phyloP scores from a whole-genome alignment of 1,284 basidiomycete genomes.

The Malassezia sp. region DNA sequence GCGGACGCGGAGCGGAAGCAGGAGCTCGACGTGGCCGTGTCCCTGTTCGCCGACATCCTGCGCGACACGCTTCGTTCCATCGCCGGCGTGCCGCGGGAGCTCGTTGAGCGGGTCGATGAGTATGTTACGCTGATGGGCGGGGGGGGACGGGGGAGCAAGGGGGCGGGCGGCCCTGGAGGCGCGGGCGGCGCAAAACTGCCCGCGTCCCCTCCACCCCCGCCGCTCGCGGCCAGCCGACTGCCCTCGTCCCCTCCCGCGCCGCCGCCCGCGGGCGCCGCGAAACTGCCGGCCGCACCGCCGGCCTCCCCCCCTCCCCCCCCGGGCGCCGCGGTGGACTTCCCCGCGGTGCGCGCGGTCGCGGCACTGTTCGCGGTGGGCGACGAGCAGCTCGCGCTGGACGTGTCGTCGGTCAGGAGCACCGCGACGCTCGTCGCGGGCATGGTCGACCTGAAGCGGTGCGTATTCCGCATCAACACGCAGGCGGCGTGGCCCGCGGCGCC shows the following conservation, averaged over 20 bases:
- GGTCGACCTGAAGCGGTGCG: slow-evolving; percentile 58
- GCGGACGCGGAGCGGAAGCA: slow-evolving; percentile 74
- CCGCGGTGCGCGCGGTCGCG: slow-evolving; percentile 54
- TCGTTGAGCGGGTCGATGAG: slow-evolving; percentile 62
- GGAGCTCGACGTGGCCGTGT: slow-evolving; percentile 81
- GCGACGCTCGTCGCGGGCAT: slow-evolving; percentile 56
- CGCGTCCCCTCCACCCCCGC: background rate
- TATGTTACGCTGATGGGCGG: too few species aligned
- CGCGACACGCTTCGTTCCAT: slow-evolving; percentile 58
- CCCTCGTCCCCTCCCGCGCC: slow-evolving; percentile 2
- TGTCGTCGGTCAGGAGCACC: slow-evolving; percentile 58
- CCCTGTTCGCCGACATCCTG: slow-evolving; percentile 71
- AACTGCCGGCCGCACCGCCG: background rate
- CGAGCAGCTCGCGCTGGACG: slow-evolving; percentile 60
- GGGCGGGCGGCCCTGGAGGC: too few species aligned
- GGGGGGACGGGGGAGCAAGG: too few species aligned
- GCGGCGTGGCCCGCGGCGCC: slow-evolving; percentile 69
- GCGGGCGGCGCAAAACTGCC: background rate
- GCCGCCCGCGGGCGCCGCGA: too few species aligned
- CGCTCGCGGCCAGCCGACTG: background rate
- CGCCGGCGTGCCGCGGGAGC: slow-evolving; percentile 57
- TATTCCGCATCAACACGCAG: slow-evolving; percentile 80
- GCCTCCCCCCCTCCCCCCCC: slow-evolving; percentile 3
- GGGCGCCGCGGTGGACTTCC: slow-evolving; percentile 19
- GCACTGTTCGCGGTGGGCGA: slow-evolving; percentile 64